Percentiles rank a stretch among this genome's conserved stretches.
Conservation (phyloP, 495 filamentous ascomycete species). For the Penicillium chermesinum region DNA sequence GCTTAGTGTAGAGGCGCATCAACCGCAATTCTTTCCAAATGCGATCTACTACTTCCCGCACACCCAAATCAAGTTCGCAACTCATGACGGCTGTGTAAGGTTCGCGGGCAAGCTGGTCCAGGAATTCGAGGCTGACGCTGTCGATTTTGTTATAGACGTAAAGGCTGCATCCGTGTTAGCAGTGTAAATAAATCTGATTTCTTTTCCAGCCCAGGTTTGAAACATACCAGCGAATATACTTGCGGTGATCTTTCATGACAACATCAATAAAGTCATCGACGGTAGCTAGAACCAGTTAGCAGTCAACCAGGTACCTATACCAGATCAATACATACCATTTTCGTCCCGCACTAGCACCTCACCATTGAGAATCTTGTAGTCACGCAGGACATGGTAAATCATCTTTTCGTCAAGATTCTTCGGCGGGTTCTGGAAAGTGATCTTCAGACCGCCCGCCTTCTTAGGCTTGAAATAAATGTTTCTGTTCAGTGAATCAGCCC, state of each 20-base stretch:
- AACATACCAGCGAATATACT: slow-evolving; percentile 79
- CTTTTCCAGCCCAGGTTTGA: not conserved
- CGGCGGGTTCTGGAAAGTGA: slow-evolving; percentile 85
- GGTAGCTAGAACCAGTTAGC: slow-evolving; percentile 51
- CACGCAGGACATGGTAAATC: slow-evolving; percentile 89
- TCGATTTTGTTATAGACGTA: slow-evolving; percentile 99
- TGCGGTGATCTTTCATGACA: slow-evolving; percentile 97
- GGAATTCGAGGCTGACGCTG: slow-evolving; percentile 84
- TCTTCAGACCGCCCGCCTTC: slow-evolving; percentile 97
- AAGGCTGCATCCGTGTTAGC: slow-evolving; percentile 48
- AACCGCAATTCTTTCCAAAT: slow-evolving; percentile 93
- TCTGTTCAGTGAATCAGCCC: slow-evolving; percentile 34
- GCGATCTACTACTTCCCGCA: slow-evolving; percentile 88
- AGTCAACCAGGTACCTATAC: not conserved
- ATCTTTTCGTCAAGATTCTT: slow-evolving; percentile 95
- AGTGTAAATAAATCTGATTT: not conserved
- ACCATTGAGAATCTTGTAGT: slow-evolving; percentile 98
- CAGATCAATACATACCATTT: slow-evolving; percentile 49
- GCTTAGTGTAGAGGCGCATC: slow-evolving; percentile 93
- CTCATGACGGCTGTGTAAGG: slow-evolving; percentile 94
- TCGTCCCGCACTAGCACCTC: slow-evolving; percentile 95
- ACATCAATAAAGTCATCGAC: slow-evolving; percentile 99
- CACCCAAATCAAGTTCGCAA: slow-evolving; percentile 96
- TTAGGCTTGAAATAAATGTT: slow-evolving; percentile 99
- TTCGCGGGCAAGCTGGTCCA: slow-evolving; percentile 87